Percentiles rank a stretch among this genome's conserved stretches.
Conservation (phyloP, 2,329 filamentous ascomycete species). For the Metarhizium brunneum region DNA sequence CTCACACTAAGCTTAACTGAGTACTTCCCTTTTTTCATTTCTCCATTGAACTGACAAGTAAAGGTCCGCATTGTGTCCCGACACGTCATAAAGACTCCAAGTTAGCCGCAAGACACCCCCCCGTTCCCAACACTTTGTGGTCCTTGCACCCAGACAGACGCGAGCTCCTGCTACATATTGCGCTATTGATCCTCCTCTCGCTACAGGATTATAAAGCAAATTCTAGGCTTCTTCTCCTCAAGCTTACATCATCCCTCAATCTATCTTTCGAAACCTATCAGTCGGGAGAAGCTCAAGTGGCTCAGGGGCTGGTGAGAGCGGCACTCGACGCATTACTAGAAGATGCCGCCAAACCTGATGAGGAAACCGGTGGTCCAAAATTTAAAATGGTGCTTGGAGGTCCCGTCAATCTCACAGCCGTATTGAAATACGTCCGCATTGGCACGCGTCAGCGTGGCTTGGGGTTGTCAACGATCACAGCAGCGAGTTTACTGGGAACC, state of each 20-base stretch:
- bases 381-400: slow-evolving; percentile 59
- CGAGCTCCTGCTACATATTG: slow-evolving; percentile 59
- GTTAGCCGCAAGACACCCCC: slow-evolving; percentile 44
- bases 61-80: slow-evolving; percentile 31
- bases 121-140: slow-evolving; percentile 51
- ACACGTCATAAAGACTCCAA: slow-evolving; percentile 35
- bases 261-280: slow-evolving; percentile 55
- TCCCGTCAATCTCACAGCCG: slow-evolving; percentile 60
- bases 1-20: background rate
- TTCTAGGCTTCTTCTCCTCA: slow-evolving; percentile 61
- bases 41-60: slow-evolving; percentile 1
- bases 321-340: slow-evolving; percentile 40
- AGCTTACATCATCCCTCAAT: slow-evolving; percentile 62
- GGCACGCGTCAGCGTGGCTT: slow-evolving; percentile 70
- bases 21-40: background rate
- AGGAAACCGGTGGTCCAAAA: slow-evolving; percentile 54
- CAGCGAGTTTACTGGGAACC: slow-evolving; percentile 69
- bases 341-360: slow-evolving; percentile 36
- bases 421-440: slow-evolving; percentile 68
- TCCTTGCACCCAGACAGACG: slow-evolving; percentile 51
- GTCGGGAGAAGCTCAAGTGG: slow-evolving; percentile 66
- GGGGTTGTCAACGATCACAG: slow-evolving; percentile 63
- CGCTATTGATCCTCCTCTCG: slow-evolving; percentile 65
- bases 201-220: slow-evolving; percentile 70
- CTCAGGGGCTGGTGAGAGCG: slow-evolving; percentile 63